These are phyloP conservation scores for Epichloe amarillans DNA, from an alignment of 2,329 filamentous ascomycete species.

Conservation along the genomic window DNA sequence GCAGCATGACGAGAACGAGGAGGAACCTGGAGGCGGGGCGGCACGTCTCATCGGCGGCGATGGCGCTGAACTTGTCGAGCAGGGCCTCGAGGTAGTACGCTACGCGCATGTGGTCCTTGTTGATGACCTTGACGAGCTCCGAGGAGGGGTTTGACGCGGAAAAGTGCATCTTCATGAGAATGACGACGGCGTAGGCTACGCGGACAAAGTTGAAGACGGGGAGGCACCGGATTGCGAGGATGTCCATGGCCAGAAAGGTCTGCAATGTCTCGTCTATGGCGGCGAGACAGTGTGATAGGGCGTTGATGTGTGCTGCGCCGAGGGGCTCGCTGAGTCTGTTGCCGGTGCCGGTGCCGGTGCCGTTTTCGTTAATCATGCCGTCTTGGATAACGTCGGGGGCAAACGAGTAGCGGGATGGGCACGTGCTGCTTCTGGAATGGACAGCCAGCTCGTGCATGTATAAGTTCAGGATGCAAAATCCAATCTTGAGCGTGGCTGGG, in stretches of 20 bases:
- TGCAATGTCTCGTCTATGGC: conserved; percentile 56
- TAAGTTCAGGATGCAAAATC: conserved; percentile 51
- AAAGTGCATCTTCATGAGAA: conserved; percentile 62
- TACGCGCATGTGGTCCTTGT: conserved; percentile 52
- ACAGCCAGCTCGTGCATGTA: conserved; percentile 68
- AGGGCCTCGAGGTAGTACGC: conserved; percentile 55
- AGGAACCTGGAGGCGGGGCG: conserved; percentile 57
- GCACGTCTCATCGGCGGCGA: conserved; percentile 49
- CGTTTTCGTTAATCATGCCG: conserved; percentile 22
- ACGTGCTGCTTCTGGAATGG: conserved; percentile 45
- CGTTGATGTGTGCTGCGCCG: conserved; percentile 45
- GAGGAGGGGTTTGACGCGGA: conserved; percentile 49
- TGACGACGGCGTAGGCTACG: conserved; percentile 56
- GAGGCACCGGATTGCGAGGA: conserved; percentile 44
- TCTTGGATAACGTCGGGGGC: conserved; percentile 29
- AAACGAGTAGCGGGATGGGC: conserved; percentile 37
- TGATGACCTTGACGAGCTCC: conserved; percentile 56
- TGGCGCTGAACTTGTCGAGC: conserved; percentile 51
- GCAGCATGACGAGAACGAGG: conserved; percentile 56
- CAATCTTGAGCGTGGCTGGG: conserved; percentile 47
- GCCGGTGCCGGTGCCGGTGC: conserved; percentile 25
- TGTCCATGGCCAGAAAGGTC: conserved; percentile 48
- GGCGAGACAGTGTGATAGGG: conserved; percentile 51
- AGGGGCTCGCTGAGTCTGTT: conserved; percentile 25
- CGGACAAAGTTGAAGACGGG: conserved; percentile 61